phyloP scores from a whole-genome alignment of 176 grass and related monocot species.

The Urochloa ruziziensis region DNA sequence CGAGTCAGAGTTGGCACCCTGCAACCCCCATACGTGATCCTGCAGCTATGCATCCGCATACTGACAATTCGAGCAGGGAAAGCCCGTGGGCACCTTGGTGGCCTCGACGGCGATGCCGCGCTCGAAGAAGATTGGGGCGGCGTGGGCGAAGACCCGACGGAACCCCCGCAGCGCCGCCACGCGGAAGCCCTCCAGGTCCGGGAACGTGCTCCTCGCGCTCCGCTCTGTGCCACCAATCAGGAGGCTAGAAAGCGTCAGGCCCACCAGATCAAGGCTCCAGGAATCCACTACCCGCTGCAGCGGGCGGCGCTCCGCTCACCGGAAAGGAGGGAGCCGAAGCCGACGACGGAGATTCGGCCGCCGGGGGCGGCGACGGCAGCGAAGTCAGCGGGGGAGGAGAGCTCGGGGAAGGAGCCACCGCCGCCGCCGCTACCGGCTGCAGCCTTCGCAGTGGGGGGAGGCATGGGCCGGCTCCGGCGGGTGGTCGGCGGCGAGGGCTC shows the following conservation, averaged over 20 bases:
- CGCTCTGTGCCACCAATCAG: constrained; percentile 47
- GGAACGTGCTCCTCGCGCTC: constrained; percentile 97
- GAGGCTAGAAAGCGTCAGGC: background rate
- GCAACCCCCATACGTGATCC: background rate
- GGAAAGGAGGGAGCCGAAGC: constrained; percentile 96
- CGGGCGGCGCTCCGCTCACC: constrained; percentile 27
- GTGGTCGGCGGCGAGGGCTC: constrained; percentile 11
- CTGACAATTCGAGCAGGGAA: background rate
- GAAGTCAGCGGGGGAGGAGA: constrained; percentile 49
- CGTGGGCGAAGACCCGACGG: constrained; percentile 85
- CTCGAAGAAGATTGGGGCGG: constrained; percentile 89
- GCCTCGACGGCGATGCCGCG: constrained; percentile 71
- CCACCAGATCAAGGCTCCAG: background rate
- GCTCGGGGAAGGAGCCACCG: constrained; percentile 20
- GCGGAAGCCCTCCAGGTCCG: constrained; percentile 70
- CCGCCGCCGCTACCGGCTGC: background rate
- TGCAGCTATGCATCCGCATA: background rate
- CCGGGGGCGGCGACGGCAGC: constrained; percentile 33
- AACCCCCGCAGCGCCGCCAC: constrained; percentile 69
- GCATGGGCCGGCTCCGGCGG: background rate
- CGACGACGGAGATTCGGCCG: constrained; percentile 62
- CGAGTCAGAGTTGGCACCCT: background rate
- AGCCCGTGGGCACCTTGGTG: constrained; percentile 13
- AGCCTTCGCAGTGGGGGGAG: constrained; percentile 3
- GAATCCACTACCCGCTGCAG: background rate